phyloP scores from a whole-genome alignment of 345 rosid genomes.

The Pelargonium nanum region DNA sequence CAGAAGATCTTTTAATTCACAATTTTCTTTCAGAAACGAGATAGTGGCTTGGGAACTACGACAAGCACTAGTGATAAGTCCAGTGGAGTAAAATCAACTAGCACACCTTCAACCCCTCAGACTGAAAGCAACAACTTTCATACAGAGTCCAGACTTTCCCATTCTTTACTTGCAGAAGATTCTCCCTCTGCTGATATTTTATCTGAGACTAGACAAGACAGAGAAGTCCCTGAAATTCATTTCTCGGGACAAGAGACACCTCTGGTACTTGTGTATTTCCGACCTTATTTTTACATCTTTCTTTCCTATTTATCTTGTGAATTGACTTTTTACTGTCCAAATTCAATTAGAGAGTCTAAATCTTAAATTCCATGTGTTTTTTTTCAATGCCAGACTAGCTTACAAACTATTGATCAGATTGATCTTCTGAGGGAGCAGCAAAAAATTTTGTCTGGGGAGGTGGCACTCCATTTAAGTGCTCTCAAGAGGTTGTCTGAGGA shows the following conservation, averaged over 20 bases:
- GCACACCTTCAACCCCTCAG: constrained; percentile 95
- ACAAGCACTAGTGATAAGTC: constrained; percentile 74
- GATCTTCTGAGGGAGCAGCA: constrained; percentile 90
- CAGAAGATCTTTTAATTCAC: neutral
- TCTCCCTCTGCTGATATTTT: constrained; percentile 59
- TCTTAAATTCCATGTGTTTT: constrained; percentile 6
- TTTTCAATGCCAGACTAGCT: constrained; percentile 49
- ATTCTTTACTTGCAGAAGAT: constrained; percentile 48
- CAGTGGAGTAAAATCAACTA: constrained; percentile 73
- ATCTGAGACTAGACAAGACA: constrained; percentile 53
- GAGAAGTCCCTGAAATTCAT: constrained; percentile 53
- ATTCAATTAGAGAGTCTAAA: neutral
- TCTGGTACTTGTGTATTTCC: constrained; percentile 29
- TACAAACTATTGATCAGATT: constrained; percentile 65
- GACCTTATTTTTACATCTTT: neutral
- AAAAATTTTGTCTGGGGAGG: constrained; percentile 81
- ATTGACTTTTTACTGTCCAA: constrained; percentile 5
- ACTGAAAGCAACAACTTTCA: constrained; percentile 61
- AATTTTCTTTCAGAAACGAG: constrained; percentile 56
- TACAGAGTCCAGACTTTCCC: constrained; percentile 65
- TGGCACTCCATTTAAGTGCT: constrained; percentile 73
- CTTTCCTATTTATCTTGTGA: neutral
- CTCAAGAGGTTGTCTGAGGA: constrained; percentile 74
- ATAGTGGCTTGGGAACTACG: constrained; percentile 42
- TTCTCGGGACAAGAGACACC: constrained; percentile 73